phyloP scores from a whole-genome alignment of 176 grass and related monocot species.

The Ampelocalamus luodianensis region DNA sequence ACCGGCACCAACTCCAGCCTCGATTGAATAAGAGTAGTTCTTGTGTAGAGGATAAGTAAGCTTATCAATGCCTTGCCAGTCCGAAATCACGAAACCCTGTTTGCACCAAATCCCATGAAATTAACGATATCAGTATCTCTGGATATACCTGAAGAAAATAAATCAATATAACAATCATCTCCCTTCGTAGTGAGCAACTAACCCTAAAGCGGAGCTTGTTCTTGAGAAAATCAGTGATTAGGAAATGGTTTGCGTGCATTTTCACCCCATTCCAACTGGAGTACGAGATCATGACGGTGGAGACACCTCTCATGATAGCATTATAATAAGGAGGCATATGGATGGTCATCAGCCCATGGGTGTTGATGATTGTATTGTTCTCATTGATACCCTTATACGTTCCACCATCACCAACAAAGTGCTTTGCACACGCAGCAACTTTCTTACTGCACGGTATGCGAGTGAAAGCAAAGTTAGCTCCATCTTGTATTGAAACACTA shows the following conservation, averaged over 20 bases:
- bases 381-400: conserved; percentile 66
- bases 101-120: neutral
- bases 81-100: conserved; percentile 80
- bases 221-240: conserved; percentile 76
- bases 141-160: conserved; percentile 1
- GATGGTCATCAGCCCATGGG: conserved; percentile 55
- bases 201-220: conserved; percentile 78
- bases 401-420: conserved; percentile 81
- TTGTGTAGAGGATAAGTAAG: conserved; percentile 54
- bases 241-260: conserved; percentile 75
- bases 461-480: neutral
- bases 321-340: conserved; percentile 80
- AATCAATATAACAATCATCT: neutral
- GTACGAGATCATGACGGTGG: conserved; percentile 76
- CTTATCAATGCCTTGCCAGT: conserved; percentile 74
- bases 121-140: neutral
- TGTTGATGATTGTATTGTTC: conserved; percentile 68
- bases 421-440: conserved; percentile 75
- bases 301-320: conserved; percentile 68
- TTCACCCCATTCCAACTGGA: conserved; percentile 82
- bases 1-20: conserved; percentile 63
- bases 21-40: conserved; percentile 72
- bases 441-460: conserved; percentile 50
- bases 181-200: conserved; percentile 25
- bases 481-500: neutral